Conservation (phyloP, 2,329 filamentous ascomycete species). For the Cryphonectria parasitica region DNA sequence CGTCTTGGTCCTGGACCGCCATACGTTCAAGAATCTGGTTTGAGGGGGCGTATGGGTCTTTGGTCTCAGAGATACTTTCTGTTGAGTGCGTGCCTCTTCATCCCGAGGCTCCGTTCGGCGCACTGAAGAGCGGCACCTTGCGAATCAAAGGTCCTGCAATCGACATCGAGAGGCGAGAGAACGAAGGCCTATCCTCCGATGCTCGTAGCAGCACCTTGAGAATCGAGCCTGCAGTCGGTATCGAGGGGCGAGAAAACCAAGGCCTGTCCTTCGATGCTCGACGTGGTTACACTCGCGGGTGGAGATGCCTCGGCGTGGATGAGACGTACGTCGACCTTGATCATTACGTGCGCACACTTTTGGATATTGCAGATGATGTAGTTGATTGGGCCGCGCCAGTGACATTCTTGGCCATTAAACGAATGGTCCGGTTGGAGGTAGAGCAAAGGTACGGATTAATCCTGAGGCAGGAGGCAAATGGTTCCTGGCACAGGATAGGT, state of each 20-base stretch:
- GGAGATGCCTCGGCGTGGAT: background rate
- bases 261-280: no score
- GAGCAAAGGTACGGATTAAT: background rate
- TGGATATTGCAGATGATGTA: background rate
- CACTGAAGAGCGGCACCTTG: background rate
- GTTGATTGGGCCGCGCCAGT: background rate
- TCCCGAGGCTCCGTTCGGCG: background rate
- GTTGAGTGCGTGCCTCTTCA: background rate
- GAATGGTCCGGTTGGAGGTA: no score
- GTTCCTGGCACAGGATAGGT: background rate
- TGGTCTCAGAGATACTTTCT: background rate
- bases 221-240: background rate
- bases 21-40: background rate
- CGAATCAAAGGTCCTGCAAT: background rate
- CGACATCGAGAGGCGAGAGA: background rate
- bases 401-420: background rate
- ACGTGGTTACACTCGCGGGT: background rate
- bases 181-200: no score
- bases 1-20: background rate
- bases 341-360: fast-evolving
- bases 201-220: background rate
- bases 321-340: background rate
- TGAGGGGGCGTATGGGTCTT: background rate
- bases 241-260: background rate
- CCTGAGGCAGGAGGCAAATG: background rate